Conservation (phyloP, 371 early-diverging fungal genomes). For the Apophysomyces sp. region DNA sequence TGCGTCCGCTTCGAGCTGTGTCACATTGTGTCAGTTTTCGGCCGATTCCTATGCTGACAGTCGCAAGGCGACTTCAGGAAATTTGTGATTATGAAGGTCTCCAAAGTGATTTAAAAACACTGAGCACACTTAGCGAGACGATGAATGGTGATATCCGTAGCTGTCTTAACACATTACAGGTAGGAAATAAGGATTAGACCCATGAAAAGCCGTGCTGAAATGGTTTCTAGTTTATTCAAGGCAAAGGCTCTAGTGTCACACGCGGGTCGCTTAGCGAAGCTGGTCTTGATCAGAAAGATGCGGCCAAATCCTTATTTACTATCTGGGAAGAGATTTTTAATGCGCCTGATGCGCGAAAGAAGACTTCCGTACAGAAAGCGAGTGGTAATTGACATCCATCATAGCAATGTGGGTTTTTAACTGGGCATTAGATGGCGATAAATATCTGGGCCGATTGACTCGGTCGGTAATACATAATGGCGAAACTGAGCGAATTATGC, state of each 20-base stretch:
- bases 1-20: slow-evolving; percentile 80
- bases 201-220: not conserved
- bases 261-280: slow-evolving; percentile 54
- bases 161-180: slow-evolving; percentile 89
- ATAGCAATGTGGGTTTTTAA: not conserved
- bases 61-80: slow-evolving; percentile 76
- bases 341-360: slow-evolving; percentile 29
- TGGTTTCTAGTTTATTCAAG: slow-evolving; percentile 34
- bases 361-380: slow-evolving; percentile 8
- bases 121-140: slow-evolving; percentile 73
- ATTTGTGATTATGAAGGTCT: slow-evolving; percentile 84
- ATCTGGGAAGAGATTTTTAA: slow-evolving; percentile 83
- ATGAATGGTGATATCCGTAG: slow-evolving; percentile 87
- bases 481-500: slow-evolving; percentile 82
- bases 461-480: slow-evolving; percentile 64
- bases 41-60: slow-evolving; percentile 61
- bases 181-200: slow-evolving; percentile 19
- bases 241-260: slow-evolving; percentile 47
- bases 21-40: slow-evolving; percentile 74
- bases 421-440: slow-evolving; percentile 21
- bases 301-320: slow-evolving; percentile 70
- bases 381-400: slow-evolving; percentile 9
- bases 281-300: slow-evolving; percentile 81
- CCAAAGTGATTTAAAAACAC: slow-evolving; percentile 69
- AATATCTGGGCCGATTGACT: slow-evolving; percentile 53